Conservation (phyloP, 805 yeast species). For the Wickerhamiella galacta region DNA sequence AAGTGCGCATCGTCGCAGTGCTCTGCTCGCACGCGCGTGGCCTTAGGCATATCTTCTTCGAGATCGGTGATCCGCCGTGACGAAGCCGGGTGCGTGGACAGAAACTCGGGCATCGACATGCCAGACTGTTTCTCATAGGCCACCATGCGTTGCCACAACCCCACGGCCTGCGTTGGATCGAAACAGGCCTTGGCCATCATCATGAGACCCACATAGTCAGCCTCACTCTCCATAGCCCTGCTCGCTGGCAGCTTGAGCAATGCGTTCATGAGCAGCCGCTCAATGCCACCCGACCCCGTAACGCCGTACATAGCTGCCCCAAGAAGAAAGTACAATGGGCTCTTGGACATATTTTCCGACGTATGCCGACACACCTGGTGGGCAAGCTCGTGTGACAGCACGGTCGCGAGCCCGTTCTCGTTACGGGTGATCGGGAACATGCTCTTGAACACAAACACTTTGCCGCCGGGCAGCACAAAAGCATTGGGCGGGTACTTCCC, state of each 20-base stretch:
- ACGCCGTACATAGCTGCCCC: constrained; percentile 38
- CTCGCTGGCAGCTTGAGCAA: constrained; percentile 67
- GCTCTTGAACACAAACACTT: constrained; percentile 73
- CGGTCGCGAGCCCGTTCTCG: constrained; percentile 92
- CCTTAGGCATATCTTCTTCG: constrained; percentile 40
- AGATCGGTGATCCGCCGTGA: constrained; percentile 55
- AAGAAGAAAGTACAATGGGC: constrained; percentile 49
- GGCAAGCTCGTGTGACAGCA: constrained; percentile 80
- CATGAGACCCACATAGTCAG: constrained; percentile 86
- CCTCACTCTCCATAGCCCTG: constrained; percentile 88
- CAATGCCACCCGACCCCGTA: constrained; percentile 42
- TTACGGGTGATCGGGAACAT: constrained; percentile 62
- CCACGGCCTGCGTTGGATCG: constrained; percentile 55
- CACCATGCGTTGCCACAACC: constrained; percentile 73
- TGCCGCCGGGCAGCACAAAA: constrained; percentile 89
- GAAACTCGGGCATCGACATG: constrained; percentile 36
- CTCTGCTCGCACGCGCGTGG: constrained; percentile 10
- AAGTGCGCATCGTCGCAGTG: constrained; percentile 5
- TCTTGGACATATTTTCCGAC: constrained; percentile 60
- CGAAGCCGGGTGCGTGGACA: constrained; percentile 84
- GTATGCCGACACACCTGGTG: constrained; percentile 90
- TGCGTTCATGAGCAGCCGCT: constrained; percentile 37
- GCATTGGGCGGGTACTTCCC: constrained; percentile 81
- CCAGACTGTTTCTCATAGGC: constrained; percentile 26
- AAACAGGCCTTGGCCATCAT: constrained; percentile 84